These are phyloP conservation scores for Beauveria caledonica DNA, from an alignment of 2,329 filamentous ascomycete species.

Conservation along the genomic window DNA sequence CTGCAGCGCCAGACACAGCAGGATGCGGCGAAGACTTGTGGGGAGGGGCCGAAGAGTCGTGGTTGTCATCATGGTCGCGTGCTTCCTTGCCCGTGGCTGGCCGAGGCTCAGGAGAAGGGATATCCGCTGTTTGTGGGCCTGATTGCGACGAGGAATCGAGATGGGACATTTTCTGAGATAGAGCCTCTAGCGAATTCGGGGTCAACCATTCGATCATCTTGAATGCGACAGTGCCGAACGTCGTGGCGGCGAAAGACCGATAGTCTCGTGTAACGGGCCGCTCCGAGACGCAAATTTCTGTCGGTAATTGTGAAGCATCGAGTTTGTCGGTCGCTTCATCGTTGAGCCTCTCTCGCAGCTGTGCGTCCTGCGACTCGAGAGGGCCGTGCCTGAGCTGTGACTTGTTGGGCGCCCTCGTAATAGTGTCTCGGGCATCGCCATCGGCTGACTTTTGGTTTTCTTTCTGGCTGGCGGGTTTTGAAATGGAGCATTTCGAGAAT, in stretches of 20 bases:
- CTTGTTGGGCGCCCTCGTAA: neutral
- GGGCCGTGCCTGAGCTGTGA: neutral
- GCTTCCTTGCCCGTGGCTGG: neutral
- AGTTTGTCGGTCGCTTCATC: neutral
- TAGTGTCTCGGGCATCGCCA: conserved; percentile 17
- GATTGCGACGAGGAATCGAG: neutral
- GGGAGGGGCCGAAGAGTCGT: neutral
- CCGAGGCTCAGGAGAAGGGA: neutral
- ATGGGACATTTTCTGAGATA: conserved; percentile 30
- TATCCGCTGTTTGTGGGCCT: neutral
- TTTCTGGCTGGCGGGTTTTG: conserved; percentile 34
- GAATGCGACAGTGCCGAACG: conserved; percentile 58
- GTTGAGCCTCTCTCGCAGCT: neutral
- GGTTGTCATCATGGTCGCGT: neutral
- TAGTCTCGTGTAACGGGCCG: conserved; percentile 45
- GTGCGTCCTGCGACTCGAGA: neutral
- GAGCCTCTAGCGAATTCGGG: conserved; percentile 43
- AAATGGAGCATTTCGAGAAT: conserved; percentile 24
- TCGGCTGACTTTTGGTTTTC: conserved; percentile 37
- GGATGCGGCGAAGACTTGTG: neutral
- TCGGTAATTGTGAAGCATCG: neutral
- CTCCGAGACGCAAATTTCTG: conserved; percentile 34
- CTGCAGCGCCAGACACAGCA: neutral
- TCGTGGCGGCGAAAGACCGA: conserved; percentile 52
- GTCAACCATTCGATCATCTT: conserved; percentile 67